phyloP scores from a whole-genome alignment of 306 rosid genomes.

The Citrullus amarus region DNA sequence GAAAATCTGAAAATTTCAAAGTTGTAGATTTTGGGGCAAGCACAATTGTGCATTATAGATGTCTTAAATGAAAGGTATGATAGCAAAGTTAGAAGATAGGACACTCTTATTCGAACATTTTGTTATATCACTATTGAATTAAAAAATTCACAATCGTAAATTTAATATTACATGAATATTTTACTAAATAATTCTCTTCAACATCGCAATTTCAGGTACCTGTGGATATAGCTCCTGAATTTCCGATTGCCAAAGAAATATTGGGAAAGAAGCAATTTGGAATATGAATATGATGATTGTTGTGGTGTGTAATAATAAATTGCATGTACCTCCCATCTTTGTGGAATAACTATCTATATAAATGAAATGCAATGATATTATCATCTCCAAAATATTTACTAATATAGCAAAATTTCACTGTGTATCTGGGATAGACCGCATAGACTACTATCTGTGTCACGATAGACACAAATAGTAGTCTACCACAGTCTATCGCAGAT shows the following conservation, averaged over 20 bases:
- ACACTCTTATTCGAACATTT: too few relatives aligned
- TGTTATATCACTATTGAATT: neutral
- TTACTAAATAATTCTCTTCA: neutral
- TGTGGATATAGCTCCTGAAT: constrained; percentile 68
- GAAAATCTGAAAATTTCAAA: neutral
- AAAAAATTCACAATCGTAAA: neutral
- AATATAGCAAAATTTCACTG: too few relatives aligned
- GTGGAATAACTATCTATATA: too few relatives aligned
- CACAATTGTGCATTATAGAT: neutral
- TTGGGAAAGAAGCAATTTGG: constrained; percentile 15
- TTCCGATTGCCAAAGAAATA: constrained; percentile 53
- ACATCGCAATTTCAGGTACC: constrained; percentile 42
- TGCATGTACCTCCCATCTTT: neutral
- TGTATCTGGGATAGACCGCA: too few relatives aligned
- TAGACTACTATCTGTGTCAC: too few relatives aligned
- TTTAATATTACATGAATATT: neutral
- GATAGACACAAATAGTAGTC: too few relatives aligned
- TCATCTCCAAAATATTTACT: too few relatives aligned
- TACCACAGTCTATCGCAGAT: too few relatives aligned
- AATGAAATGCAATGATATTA: too few relatives aligned
- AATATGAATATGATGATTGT: neutral
- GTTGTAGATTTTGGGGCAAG: neutral
- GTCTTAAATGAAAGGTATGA: neutral
- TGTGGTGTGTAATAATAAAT: neutral
- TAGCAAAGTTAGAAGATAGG: neutral